These are phyloP conservation scores for Cokeromyces recurvatus DNA, from an alignment of 371 early-diverging fungal species.

Conservation along the genomic window DNA sequence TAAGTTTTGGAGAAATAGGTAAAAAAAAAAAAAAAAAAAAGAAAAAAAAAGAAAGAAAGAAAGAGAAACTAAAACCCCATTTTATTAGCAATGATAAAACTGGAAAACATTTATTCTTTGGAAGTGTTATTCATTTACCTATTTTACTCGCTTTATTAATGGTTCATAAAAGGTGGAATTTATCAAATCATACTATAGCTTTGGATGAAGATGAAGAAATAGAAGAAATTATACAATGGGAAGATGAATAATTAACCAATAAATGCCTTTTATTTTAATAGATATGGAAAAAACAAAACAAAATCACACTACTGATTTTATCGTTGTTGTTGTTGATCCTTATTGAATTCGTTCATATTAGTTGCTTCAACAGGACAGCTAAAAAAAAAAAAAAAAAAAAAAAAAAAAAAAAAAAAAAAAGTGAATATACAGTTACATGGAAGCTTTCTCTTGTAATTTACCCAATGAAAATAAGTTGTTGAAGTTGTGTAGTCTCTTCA, in stretches of 20 bases:
- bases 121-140: conserved; percentile 84
- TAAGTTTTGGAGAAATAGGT: conserved; percentile 70
- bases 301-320: too few relatives aligned
- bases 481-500: conserved; percentile 76
- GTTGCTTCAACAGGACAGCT: conserved; percentile 28
- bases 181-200: not conserved
- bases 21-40: not conserved
- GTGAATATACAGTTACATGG: too few relatives aligned
- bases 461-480: conserved; percentile 74
- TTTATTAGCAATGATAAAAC: conserved; percentile 72
- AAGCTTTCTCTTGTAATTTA: conserved; percentile 3
- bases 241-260: conserved; percentile 14
- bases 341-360: conserved; percentile 46
- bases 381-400: conserved; percentile 1
- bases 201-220: conserved; percentile 13
- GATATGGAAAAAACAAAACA: too few relatives aligned
- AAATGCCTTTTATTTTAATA: too few relatives aligned
- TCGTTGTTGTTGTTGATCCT: conserved; percentile 28
- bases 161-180: conserved; percentile 65
- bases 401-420: too few relatives aligned
- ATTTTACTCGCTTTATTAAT: conserved; percentile 81
- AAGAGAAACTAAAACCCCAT: too few relatives aligned
- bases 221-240: conserved; percentile 18
- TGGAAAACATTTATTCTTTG: conserved; percentile 88
- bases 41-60: not conserved